Evolutionary conservation across 106 monocot species (phyloP), one percentile per base, ranked within the genome.

Genomic region (Chionographis japonica): DNA sequence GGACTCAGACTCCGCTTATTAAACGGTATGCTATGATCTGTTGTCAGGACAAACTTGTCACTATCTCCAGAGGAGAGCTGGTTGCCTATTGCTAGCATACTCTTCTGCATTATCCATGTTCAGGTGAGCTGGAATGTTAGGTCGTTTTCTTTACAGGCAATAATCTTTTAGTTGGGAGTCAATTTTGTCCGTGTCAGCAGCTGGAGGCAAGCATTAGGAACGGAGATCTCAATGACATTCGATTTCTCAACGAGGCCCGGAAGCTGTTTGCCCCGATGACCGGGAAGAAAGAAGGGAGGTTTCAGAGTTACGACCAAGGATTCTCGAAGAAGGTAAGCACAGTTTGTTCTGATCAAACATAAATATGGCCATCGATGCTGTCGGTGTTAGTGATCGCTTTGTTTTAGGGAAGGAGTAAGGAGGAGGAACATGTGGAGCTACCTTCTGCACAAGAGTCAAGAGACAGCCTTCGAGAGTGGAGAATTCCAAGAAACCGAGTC

Each of bases 51-150:
- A 61, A 93, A 93, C 58, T 79, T 93, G 15, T 93, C 93, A 50
- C 65, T 93, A 16, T 93, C 89, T 16, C 84, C 84, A 6, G 93
- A 93, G 35, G 93, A 93, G 41, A 93, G 93, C 63, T 93, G 93
- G 93, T 53, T 93, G 60, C 93, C 93, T 52, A 87, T 93, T 65
- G 79, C 84, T 52, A 90, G 93, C 77, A 87, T 93, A 66, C 13
- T 93, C 55, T 20, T 84, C 7, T 89, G 93, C 66, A 82, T 93
- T 43, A 20, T 87, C 56, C 93, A 93, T 68, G 72, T 93, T 77
- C 93, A 93, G 89, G 89, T 86, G 66, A 51, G 70, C 56, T 38
- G 2, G 7, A 56, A 57, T 27, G 27, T 56, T 14, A 6, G n/a
- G 12, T 43, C 59, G 0, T 27, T 27, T 27, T 50, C 16, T 41